Conservation (phyloP, 2,329 filamentous ascomycete species). For the Pyrenochaeta sp. region DNA sequence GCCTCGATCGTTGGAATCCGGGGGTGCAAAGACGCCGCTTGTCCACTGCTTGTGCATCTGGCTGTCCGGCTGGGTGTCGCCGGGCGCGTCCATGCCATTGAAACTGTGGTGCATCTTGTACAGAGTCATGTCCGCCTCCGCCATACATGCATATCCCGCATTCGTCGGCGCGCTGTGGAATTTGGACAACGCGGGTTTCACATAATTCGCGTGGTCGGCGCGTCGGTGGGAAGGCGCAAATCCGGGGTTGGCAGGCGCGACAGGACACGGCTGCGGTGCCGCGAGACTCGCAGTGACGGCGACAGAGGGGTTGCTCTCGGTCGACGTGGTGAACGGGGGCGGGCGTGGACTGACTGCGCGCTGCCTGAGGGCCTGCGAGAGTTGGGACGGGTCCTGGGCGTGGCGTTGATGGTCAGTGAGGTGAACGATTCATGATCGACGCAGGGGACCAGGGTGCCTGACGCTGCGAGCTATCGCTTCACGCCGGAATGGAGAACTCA, state of each 20-base stretch:
- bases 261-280: constrained; percentile 9
- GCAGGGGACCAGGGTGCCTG: constrained; percentile 29
- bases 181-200: constrained; percentile 35
- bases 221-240: constrained; percentile 34
- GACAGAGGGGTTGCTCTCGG: constrained; percentile 22
- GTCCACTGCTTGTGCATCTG: constrained; percentile 54
- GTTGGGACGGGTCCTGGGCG: constrained; percentile 45
- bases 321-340: constrained; percentile 34
- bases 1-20: constrained; percentile 12
- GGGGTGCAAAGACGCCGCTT: constrained; percentile 32
- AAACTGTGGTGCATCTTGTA: constrained; percentile 48
- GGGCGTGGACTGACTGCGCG: constrained; percentile 34
- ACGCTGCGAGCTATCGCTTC: constrained; percentile 23
- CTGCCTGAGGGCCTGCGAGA: constrained; percentile 46
- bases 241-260: constrained; percentile 16
- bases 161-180: constrained; percentile 42
- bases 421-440: constrained; percentile 33
- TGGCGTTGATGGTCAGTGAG: constrained; percentile 28
- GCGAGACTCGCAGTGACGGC: constrained; percentile 16
- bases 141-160: constrained; percentile 26
- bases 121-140: constrained; percentile 19
- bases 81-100: constrained; percentile 46
- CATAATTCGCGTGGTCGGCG: constrained; percentile 38
- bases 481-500: constrained; percentile 34
- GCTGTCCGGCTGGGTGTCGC: constrained; percentile 58